These are phyloP conservation scores for Penicillium angulare DNA, from an alignment of 495 filamentous ascomycete genomes.

Conservation along the genomic window DNA sequence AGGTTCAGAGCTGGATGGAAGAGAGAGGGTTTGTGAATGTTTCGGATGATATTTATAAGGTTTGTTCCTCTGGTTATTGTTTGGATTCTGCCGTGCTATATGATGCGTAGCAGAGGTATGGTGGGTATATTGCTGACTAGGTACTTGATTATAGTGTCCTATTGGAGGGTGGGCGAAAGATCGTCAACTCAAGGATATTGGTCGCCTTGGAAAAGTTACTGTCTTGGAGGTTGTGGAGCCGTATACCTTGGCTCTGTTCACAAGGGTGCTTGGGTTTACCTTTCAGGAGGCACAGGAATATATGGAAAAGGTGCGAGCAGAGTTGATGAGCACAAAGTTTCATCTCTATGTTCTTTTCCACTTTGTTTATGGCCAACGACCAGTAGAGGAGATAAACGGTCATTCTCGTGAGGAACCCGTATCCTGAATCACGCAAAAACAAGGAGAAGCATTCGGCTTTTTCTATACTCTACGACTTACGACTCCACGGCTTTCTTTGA, in stretches of 20 bases:
- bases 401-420: neutral
- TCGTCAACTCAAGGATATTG: conserved; percentile 48
- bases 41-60: conserved; percentile 41
- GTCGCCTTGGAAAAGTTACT: conserved; percentile 35
- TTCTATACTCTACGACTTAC: neutral
- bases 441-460: neutral
- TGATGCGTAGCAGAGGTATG: too few relatives aligned
- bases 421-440: neutral
- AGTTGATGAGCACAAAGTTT: conserved; percentile 25
- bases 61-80: conserved; percentile 8
- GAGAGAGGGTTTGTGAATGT: conserved; percentile 36
- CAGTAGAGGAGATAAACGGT: conserved; percentile 20
- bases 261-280: conserved; percentile 48
- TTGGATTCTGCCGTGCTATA: too few relatives aligned
- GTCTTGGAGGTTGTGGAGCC: conserved; percentile 48
- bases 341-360: conserved; percentile 40
- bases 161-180: conserved; percentile 53
- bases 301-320: conserved; percentile 34
- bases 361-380: conserved; percentile 41
- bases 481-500: neutral
- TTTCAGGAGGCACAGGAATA: conserved; percentile 35
- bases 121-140: too few relatives aligned
- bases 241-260: conserved; percentile 54
- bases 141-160: conserved; percentile 38
- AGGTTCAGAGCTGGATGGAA: conserved; percentile 25